Evolutionary conservation across 139 green algal genomes (phyloP).

Genomic region (Ulvella scutata): DNA sequence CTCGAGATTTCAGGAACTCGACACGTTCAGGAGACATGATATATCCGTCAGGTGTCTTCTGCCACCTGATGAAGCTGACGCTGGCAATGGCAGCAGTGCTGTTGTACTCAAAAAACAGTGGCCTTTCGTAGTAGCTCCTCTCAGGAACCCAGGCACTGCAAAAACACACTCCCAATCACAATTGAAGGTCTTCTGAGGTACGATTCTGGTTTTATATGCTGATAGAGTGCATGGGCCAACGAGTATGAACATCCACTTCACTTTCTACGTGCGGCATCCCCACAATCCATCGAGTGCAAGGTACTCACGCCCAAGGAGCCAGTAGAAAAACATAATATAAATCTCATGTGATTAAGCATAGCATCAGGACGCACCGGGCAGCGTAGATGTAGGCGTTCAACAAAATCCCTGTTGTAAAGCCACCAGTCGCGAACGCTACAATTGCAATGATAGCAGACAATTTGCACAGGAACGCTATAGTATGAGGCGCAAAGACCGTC

Average conservation of each 20-base stretch:
- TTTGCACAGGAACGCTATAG: background rate
- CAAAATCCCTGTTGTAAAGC: background rate
- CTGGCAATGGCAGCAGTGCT: background rate
- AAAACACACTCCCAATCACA: too few species aligned
- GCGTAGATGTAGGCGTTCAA: background rate
- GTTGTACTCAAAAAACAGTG: slow-evolving; percentile 1
- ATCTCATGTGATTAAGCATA: background rate
- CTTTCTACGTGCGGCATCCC: background rate
- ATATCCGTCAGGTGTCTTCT: background rate
- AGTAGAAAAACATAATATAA: background rate
- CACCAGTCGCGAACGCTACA: background rate
- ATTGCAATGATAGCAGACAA: background rate
- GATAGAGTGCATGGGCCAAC: background rate
- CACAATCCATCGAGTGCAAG: background rate
- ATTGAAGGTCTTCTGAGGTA: too few species aligned
- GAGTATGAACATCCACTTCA: background rate
- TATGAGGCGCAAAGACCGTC: background rate
- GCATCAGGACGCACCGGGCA: background rate
- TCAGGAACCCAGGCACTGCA: background rate
- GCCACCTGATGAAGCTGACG: background rate
- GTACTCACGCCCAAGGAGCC: background rate
- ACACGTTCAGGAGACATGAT: background rate
- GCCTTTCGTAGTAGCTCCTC: background rate
- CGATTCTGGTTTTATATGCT: background rate
- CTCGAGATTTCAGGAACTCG: background rate